Percentiles rank a stretch among this genome's conserved stretches.
Evolutionary conservation across 2,329 filamentous ascomycete genomes (phyloP).

Genomic region (Paecilomyces niveus): DNA sequence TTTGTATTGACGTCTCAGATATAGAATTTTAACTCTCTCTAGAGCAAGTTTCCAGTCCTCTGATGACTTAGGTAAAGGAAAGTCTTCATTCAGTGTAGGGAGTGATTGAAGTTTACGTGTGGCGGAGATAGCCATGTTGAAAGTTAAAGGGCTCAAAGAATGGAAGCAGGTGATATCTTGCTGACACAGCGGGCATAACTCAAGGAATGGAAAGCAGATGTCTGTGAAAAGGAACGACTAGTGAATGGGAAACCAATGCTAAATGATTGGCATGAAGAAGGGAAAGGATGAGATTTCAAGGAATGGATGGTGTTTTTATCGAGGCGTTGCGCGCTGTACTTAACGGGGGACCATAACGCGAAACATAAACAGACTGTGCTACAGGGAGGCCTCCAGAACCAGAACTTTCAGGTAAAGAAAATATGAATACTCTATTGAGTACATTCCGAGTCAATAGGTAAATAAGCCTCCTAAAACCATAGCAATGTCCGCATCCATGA

Average conservation of each 20-base stretch:
- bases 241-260: neutral
- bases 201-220: neutral
- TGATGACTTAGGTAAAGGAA: slow-evolving; percentile 3
- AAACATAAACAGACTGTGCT: neutral
- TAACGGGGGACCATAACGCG: neutral
- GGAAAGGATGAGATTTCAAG: neutral
- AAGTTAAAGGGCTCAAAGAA: neutral
- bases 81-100: neutral
- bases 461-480: neutral
- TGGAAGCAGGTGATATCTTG: neutral
- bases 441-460: neutral
- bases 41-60: slow-evolving; percentile 28
- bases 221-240: neutral
- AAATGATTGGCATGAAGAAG: neutral
- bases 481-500: too few species aligned
- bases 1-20: slow-evolving; percentile 32
- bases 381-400: neutral
- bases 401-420: neutral
- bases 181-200: neutral
- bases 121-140: neutral
- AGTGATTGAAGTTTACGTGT: neutral
- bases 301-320: neutral
- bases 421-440: neutral
- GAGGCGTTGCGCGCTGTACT: neutral
- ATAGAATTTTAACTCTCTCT: slow-evolving; percentile 28